Conservation (phyloP, 2,329 filamentous ascomycete genomes). For the Claviceps sp. region DNA sequence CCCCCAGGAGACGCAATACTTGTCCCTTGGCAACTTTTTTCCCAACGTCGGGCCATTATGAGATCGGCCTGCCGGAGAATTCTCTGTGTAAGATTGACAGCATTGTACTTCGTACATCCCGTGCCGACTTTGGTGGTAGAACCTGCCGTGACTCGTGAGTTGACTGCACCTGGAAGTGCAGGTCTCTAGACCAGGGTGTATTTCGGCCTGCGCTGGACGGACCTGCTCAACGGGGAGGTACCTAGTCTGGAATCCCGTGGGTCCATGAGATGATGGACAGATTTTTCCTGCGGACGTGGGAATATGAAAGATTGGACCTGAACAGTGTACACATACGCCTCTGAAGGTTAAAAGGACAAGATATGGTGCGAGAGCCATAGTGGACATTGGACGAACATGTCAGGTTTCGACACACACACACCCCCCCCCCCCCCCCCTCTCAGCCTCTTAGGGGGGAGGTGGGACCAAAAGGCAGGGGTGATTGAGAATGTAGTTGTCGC, state of each 20-base stretch:
- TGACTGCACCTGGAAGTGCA: not conserved
- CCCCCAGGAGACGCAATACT: not conserved
- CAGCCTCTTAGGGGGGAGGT: not conserved
- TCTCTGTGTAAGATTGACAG: slow-evolving; percentile 8
- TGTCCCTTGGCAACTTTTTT: not conserved
- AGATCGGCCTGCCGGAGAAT: slow-evolving; percentile 4
- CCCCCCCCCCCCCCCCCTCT: not conserved
- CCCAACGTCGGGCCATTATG: slow-evolving; percentile 1
- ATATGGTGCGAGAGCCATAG: not conserved
- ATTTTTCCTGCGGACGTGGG: slow-evolving; percentile 4
- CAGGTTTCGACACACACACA: not conserved
- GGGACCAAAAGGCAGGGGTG: slow-evolving; percentile 2
- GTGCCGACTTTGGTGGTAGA: slow-evolving; percentile 1
- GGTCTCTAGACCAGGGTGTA: slow-evolving; percentile 4
- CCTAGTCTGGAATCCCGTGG: slow-evolving; percentile 2
- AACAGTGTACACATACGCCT: not conserved
- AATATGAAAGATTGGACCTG: slow-evolving; percentile 2
- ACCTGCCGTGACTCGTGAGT: not conserved
- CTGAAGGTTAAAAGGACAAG: not conserved
- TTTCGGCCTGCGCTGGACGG: not conserved
- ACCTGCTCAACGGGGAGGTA: slow-evolving; percentile 3
- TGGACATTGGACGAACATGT: not conserved
- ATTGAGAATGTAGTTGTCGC: slow-evolving; percentile 3
- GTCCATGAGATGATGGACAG: slow-evolving; percentile 3
- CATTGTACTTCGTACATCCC: slow-evolving; percentile 5